Evolutionary conservation across 2,329 filamentous ascomycete genomes (phyloP).

Genomic region (Aspergillus japonicus): DNA sequence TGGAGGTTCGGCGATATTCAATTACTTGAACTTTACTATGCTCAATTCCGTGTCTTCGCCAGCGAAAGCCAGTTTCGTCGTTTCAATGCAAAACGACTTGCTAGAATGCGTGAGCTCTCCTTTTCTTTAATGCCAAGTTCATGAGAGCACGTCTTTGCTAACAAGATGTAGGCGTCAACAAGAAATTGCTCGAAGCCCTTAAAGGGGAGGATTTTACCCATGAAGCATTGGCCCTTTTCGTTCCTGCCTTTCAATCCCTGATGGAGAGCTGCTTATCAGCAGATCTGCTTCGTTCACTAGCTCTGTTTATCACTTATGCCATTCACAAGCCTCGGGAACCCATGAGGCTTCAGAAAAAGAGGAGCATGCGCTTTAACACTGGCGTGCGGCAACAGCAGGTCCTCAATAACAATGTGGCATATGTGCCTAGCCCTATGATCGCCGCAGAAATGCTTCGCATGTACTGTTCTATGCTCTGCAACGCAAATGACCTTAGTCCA

Average conservation of each 20-base stretch:
- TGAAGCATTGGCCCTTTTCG: conserved; percentile 72
- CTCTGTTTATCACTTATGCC: conserved; percentile 89
- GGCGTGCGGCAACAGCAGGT: conserved; percentile 29
- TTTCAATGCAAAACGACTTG: conserved; percentile 84
- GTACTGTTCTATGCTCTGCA: conserved; percentile 75
- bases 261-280: conserved; percentile 78
- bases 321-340: conserved; percentile 64
- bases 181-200: conserved; percentile 82
- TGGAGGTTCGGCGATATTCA: conserved; percentile 78
- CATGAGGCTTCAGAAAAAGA: conserved; percentile 46
- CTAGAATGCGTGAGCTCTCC: conserved; percentile 75
- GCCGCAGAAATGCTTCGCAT: conserved; percentile 73
- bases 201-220: conserved; percentile 77
- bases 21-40: conserved; percentile 87
- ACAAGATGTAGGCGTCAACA: conserved; percentile 69
- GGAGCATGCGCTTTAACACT: conserved; percentile 41
- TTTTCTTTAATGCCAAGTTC: neutral
- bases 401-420: conserved; percentile 35
- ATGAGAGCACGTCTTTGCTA: conserved; percentile 14
- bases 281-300: conserved; percentile 80
- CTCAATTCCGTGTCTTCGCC: conserved; percentile 84
- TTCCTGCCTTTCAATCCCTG: conserved; percentile 74
- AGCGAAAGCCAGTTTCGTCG: conserved; percentile 87
- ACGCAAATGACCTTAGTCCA: conserved; percentile 64
- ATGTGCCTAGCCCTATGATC: conserved; percentile 63